phyloP scores from a whole-genome alignment of 495 filamentous ascomycete genomes.

The Paragyromitra xinjiangensis region DNA sequence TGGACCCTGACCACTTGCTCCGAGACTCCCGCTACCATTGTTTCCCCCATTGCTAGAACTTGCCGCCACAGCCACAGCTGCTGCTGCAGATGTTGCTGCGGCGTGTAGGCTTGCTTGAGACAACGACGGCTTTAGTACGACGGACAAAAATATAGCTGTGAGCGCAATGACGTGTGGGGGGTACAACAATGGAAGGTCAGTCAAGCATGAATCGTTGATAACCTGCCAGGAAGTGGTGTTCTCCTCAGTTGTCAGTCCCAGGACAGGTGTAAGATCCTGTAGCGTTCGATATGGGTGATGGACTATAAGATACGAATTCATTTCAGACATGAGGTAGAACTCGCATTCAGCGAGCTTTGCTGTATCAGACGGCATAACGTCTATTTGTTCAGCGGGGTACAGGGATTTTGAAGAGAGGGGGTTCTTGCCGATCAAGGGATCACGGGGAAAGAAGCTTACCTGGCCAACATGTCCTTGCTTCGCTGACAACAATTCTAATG shows the following conservation, averaged over 20 bases:
- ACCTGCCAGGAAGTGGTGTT: conserved; percentile 79
- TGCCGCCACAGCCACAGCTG: conserved; percentile 60
- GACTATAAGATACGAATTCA: conserved; percentile 92
- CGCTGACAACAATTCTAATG: conserved; percentile 83
- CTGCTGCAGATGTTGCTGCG: conserved; percentile 60
- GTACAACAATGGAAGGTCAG: conserved; percentile 86
- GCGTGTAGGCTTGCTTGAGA: conserved; percentile 53
- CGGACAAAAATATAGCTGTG: conserved; percentile 84
- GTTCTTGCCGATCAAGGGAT: conserved; percentile 47
- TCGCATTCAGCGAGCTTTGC: conserved; percentile 94
- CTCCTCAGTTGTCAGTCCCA: conserved; percentile 81
- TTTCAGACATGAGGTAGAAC: conserved; percentile 92
- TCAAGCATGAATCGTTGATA: conserved; percentile 96
- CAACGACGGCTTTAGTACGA: conserved; percentile 76
- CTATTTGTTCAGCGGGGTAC: conserved; percentile 61
- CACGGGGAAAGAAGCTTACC: conserved; percentile 62
- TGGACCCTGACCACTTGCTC: conserved; percentile 55
- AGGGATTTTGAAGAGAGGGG: conserved; percentile 42
- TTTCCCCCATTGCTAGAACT: conserved; percentile 54
- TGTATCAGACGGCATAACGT: conserved; percentile 81
- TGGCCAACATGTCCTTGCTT: conserved; percentile 88
- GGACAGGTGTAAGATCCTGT: conserved; percentile 72
- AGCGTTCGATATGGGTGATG: conserved; percentile 97
- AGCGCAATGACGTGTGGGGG: conserved; percentile 90
- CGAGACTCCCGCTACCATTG: conserved; percentile 39